Conservation (phyloP, 257 asterid species). For the Lithospermum erythrorhizon region DNA sequence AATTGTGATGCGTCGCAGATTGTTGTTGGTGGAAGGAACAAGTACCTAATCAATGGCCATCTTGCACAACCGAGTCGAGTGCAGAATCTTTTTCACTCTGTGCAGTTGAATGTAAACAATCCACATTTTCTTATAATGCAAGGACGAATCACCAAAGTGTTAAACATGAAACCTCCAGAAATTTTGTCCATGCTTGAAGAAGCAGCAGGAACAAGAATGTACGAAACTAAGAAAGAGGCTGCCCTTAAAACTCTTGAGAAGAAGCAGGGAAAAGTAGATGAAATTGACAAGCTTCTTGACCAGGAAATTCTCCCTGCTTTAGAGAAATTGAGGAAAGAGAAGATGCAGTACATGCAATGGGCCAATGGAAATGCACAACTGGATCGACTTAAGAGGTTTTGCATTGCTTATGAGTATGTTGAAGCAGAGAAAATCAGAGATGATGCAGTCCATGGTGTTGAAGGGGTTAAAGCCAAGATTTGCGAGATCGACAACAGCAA, state of each 20-base stretch:
- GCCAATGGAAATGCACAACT: constrained; percentile 86
- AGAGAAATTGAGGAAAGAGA: constrained; percentile 84
- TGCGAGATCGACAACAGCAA: constrained; percentile 39
- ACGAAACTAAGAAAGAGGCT: constrained; percentile 94
- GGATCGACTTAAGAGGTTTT: constrained; percentile 86
- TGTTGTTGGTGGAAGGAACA: constrained; percentile 99
- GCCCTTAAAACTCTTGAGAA: constrained; percentile 96
- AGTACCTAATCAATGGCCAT: constrained; percentile 91
- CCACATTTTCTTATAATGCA: constrained; percentile 99
- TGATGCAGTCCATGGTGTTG: constrained; percentile 58
- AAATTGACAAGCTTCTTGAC: constrained; percentile 93
- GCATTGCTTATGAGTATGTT: constrained; percentile 86
- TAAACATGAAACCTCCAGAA: constrained; percentile 98
- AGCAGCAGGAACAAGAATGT: constrained; percentile 99
- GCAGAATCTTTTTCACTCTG: constrained; percentile 98
- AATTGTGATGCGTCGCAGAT: constrained; percentile 44
- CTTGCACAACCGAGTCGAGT: constrained; percentile 98
- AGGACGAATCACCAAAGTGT: constrained; percentile 95
- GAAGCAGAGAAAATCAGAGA: constrained; percentile 70
- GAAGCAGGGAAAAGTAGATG: constrained; percentile 93
- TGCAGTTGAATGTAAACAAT: constrained; percentile 92
- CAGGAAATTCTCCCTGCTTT: constrained; percentile 95
- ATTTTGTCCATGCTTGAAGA: constrained; percentile 97
- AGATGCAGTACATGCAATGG: constrained; percentile 98
- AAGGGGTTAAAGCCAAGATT: constrained; percentile 48